Evolutionary conservation across 2,329 filamentous ascomycete species (phyloP), one percentile per base, ranked within the genome.

Genomic region (Emericellopsis cladophorae): DNA sequence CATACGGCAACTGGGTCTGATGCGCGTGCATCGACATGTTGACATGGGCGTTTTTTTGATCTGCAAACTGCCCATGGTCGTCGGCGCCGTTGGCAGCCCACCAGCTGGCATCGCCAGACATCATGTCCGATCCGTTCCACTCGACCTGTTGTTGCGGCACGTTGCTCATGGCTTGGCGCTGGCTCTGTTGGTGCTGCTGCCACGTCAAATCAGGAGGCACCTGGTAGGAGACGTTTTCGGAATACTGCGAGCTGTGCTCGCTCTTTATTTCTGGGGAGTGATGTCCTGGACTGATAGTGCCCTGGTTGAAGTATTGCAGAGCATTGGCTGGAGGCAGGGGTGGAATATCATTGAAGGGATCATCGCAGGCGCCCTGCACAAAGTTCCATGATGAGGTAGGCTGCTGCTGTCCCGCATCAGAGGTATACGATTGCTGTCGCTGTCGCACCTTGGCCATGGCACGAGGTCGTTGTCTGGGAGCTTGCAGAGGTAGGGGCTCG

Each of bases 21-120:
- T 65, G 62, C 12, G 52, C 54, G 42, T 66, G 62, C 51, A 66
- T 59, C 40, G 57, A 52, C 11, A 67, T 48, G 46, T 66, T 64
- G 37, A 63, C 51, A 24, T 54, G 56, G 15, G 58, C 55, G 40
- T 61, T 60, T 39, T 56, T 57, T 45, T 59, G 58, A 24, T 59
- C 53, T 34, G 54, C 50, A 16, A 49, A 50, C 18, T 57, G 53
- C 21, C 52, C 46, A 37, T 52, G 32, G n/a, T 37, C 36, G 18
- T 36, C 34, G 14, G 39, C 16, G n/a, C 38, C 29, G 34, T 33
- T 42, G 33, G 35, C 37, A 9, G 44, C 44, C 42, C 42, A 44
- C 53, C 49, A 41, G 52, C 54, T 37, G 56, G 56, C 37, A 45
- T 50, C 12, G 56, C 29, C 42, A 55, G 46, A 7, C 12, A n/a